A percentile compares a stretch with the other conserved stretches of the same genome.
These are phyloP conservation scores for Sclerotiophoma versabilis DNA, from an alignment of 2,329 filamentous ascomycete genomes.

Conservation along the genomic window DNA sequence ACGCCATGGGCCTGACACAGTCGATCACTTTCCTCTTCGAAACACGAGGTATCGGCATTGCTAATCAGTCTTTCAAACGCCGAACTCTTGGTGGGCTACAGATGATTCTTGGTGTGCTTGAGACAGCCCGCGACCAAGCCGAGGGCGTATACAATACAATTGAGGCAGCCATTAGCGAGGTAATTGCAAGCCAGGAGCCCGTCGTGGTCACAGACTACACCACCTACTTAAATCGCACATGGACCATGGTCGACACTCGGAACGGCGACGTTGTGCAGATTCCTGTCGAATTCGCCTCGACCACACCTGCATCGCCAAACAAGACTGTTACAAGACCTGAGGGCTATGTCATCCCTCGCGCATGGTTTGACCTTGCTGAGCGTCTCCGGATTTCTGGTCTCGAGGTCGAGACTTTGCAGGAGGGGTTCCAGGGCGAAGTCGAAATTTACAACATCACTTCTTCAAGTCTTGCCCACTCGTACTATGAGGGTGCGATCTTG, in stretches of 20 bases:
- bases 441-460: conserved; percentile 47
- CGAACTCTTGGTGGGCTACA: conserved; percentile 42
- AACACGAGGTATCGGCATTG: conserved; percentile 46
- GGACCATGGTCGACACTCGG: conserved; percentile 44
- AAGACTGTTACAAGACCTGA: conserved; percentile 42
- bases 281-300: conserved; percentile 44
- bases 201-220: conserved; percentile 46
- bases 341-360: conserved; percentile 47
- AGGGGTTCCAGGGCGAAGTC: conserved; percentile 40
- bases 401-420: conserved; percentile 37
- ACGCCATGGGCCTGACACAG: conserved; percentile 48
- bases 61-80: conserved; percentile 44
- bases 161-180: conserved; percentile 34
- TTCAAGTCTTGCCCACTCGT: conserved; percentile 33
- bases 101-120: conserved; percentile 45
- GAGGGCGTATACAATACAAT: conserved; percentile 38
- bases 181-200: conserved; percentile 33
- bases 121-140: conserved; percentile 42
- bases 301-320: conserved; percentile 46
- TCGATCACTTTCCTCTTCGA: conserved; percentile 47
- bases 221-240: conserved; percentile 37
- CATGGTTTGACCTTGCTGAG: conserved; percentile 45
- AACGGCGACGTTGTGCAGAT: conserved; percentile 43
- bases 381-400: conserved; percentile 45
- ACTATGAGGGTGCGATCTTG: conserved; percentile 46